A percentile compares a stretch with the other conserved stretches of the same genome.
Evolutionary conservation across 345 rosid species (phyloP).

Genomic region (Acer negundo): DNA sequence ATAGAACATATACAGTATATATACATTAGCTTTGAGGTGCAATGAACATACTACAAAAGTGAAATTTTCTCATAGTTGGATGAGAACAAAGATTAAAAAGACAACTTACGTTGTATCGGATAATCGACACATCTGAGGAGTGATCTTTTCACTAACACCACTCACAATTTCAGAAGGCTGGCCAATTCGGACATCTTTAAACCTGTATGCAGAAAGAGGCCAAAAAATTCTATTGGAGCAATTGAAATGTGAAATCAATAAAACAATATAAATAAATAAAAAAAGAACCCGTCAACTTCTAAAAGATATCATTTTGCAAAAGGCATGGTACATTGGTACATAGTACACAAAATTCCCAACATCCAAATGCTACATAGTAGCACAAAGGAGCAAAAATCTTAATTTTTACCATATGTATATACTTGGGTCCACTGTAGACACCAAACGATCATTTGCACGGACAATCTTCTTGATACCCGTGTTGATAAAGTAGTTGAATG

Average conservation of each 20-base stretch:
- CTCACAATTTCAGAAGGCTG: conserved; percentile 46
- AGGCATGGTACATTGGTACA: neutral
- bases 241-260: neutral
- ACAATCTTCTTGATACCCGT: conserved; percentile 83
- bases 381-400: neutral
- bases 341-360: neutral
- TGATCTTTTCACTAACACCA: conserved; percentile 37
- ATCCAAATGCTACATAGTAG: neutral
- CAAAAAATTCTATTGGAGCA: neutral
- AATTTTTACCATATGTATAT: conserved; percentile 57
- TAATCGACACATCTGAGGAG: conserved; percentile 83
- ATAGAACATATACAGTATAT: neutral
- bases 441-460: conserved; percentile 67
- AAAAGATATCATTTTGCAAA: neutral
- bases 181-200: conserved; percentile 70
- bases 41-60: neutral
- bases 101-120: conserved; percentile 71
- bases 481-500: conserved; percentile 79
- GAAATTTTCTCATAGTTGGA: neutral
- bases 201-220: conserved; percentile 45
- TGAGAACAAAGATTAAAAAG: neutral
- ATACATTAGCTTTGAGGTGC: neutral
- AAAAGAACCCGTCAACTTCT: neutral
- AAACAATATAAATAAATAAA: neutral
- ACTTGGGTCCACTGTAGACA: conserved; percentile 46